These are phyloP conservation scores for Ampelomyces quisqualis DNA, from an alignment of 2,329 filamentous ascomycete genomes.

Conservation along the genomic window DNA sequence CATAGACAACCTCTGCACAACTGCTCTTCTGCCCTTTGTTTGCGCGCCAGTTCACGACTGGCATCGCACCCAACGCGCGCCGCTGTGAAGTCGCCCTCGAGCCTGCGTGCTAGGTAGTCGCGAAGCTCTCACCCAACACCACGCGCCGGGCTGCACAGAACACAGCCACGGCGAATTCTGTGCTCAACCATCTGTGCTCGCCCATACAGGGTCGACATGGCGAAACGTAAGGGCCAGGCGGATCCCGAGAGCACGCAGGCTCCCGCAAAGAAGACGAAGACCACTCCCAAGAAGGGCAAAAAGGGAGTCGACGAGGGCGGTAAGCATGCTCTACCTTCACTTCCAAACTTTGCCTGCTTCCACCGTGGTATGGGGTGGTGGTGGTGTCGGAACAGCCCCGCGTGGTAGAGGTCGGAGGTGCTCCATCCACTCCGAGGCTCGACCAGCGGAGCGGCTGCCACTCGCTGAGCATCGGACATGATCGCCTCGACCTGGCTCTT, in stretches of 20 bases:
- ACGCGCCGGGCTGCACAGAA: background rate
- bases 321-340: background rate
- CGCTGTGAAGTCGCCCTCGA: too few species aligned
- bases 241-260: background rate
- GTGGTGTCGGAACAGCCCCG: too few species aligned
- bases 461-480: too few species aligned
- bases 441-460: too few species aligned
- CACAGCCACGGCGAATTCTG: background rate
- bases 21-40: background rate
- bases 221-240: too few species aligned
- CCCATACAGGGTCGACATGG: too few species aligned
- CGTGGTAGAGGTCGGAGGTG: too few species aligned
- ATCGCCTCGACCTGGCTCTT: too few species aligned
- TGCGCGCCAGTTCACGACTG: background rate
- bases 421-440: too few species aligned
- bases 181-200: too few species aligned
- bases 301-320: background rate
- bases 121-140: background rate
- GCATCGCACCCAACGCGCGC: background rate
- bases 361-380: background rate
- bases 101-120: too few species aligned
- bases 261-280: conserved; percentile 1
- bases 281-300: background rate
- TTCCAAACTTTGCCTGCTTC: background rate
- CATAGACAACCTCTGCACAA: background rate